These are phyloP conservation scores for Ceratorhiza oryzae-sativae DNA, from an alignment of 1,284 basidiomycete genomes.

Conservation along the genomic window DNA sequence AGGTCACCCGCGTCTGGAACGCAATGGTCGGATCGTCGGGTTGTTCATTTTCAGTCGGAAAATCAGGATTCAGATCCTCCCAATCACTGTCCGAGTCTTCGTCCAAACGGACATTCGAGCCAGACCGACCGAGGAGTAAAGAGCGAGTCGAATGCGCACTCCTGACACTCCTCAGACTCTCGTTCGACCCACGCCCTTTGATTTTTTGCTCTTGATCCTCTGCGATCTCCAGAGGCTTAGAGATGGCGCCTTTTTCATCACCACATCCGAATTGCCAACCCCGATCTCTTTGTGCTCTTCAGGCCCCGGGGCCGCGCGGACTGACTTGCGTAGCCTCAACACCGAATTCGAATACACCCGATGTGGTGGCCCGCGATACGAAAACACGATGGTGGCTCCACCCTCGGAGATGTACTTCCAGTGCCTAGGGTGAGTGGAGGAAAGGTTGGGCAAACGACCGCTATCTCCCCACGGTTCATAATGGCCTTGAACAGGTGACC, in stretches of 20 bases:
- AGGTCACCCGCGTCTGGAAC: constrained; percentile 68
- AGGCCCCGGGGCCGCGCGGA: constrained; percentile 38
- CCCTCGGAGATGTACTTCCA: constrained; percentile 91
- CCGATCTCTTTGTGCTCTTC: constrained; percentile 37
- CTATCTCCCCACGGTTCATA: background rate
- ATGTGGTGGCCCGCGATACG: constrained; percentile 65
- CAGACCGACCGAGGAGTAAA: background rate
- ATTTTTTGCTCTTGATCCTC: constrained; percentile 8
- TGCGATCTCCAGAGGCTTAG: constrained; percentile 38
- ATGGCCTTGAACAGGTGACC: background rate
- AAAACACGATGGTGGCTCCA: constrained; percentile 86
- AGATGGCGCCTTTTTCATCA: constrained; percentile 29
- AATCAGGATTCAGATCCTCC: constrained; percentile 22
- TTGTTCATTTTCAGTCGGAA: constrained; percentile 50
- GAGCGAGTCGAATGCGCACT: background rate
- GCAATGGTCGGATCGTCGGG: constrained; percentile 65
- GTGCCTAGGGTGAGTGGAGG: constrained; percentile 51
- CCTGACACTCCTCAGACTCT: constrained; percentile 12
- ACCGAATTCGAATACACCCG: constrained; percentile 66
- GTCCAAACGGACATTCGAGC: background rate
- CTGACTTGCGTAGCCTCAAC: constrained; percentile 74
- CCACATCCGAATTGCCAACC: constrained; percentile 8
- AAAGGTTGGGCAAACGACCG: constrained; percentile 9
- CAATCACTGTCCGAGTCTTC: constrained; percentile 27
- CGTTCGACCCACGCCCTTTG: constrained; percentile 9